Conservation (phyloP, 2,329 filamentous ascomycete species). For the Didymella keratinophila region DNA sequence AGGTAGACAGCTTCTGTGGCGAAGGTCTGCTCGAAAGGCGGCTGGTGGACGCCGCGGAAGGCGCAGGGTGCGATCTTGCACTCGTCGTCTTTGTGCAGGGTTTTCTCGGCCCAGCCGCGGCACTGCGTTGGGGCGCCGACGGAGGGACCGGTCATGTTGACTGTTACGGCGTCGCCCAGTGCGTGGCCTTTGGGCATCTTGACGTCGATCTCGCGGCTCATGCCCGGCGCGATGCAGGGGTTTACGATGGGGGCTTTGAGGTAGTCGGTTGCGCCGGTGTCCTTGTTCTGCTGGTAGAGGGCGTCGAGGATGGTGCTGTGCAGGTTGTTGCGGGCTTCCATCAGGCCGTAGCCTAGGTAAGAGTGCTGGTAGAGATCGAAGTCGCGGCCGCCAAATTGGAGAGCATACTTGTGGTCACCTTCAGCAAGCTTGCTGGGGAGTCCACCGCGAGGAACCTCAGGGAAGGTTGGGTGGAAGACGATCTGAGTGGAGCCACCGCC, state of each 20-base stretch:
- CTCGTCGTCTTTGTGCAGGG: constrained; percentile 82
- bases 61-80: constrained; percentile 92
- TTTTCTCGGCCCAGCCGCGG: constrained; percentile 87
- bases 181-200: constrained; percentile 71
- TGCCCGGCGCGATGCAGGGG: constrained; percentile 85
- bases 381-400: constrained; percentile 86
- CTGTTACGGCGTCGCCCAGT: constrained; percentile 69
- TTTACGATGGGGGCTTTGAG: constrained; percentile 75
- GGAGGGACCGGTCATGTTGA: constrained; percentile 88
- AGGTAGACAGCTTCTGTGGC: constrained; percentile 90
- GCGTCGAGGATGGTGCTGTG: constrained; percentile 78
- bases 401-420: constrained; percentile 94
- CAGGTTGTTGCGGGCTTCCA: constrained; percentile 89
- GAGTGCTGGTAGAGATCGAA: constrained; percentile 98
- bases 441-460: constrained; percentile 73
- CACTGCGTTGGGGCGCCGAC: constrained; percentile 83
- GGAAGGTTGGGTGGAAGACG: constrained; percentile 96
- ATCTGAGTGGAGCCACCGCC: constrained; percentile 98
- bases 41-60: constrained; percentile 97
- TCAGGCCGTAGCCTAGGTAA: constrained; percentile 94
- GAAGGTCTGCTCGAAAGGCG: constrained; percentile 90
- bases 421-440: constrained; percentile 85
- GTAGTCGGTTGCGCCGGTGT: constrained; percentile 64
- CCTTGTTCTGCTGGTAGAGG: constrained; percentile 68
- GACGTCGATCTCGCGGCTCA: constrained; percentile 76